Base-by-base conservation (phyloP, 2,329 filamentous ascomycete species). In the Trichoderma atroviride region DNA sequence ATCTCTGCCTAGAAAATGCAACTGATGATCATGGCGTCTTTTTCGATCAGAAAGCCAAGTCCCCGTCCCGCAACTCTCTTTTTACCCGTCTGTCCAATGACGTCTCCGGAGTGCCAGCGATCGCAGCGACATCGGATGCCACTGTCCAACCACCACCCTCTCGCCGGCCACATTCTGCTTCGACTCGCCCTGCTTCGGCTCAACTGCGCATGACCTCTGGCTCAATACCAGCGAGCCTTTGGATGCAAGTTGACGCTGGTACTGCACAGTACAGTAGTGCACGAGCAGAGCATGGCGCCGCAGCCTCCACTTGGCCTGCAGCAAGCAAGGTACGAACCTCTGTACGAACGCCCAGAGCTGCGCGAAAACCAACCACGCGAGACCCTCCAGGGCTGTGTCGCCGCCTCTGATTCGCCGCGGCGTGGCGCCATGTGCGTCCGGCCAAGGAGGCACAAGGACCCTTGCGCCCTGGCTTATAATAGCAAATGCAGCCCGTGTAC, bases 241-340 rank as follows among this genome's bases (percentile, higher is more conserved):
- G 40, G 27, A 29, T 66, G 53, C 53, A 35, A 7, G 52, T 43
- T 19, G 63, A 37, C 19, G 40, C 40, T 43, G 40, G 40, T 40
- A 13, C 35, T 2, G 35, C 19, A 4, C 27, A 27, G 27, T 2
- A 27, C 27, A 27, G 27, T 4, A 43, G 40, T 43, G 40, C 19
- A n/a, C 40, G 40, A n/a, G 40, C 5, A 43, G 19, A 43, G 40
- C 11, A 66, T 58, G 63, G 63, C 47, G 53, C 22, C 53, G 60
- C 35, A 63, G 63, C 63, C 63, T 50, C 63, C 63, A 66, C 63
- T 50, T 66, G 63, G 63, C 64, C 55, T 67, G 64, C 64, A 67
- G 64, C 64, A 67, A 67, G 64, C 64, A 67, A 59, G 64, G 63
- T 58, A 64, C 58, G 27, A 7, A 31, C 43, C 29, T 63, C 16